phyloP scores from a whole-genome alignment of 2,329 filamentous ascomycete genomes.

The Microsporum canis region DNA sequence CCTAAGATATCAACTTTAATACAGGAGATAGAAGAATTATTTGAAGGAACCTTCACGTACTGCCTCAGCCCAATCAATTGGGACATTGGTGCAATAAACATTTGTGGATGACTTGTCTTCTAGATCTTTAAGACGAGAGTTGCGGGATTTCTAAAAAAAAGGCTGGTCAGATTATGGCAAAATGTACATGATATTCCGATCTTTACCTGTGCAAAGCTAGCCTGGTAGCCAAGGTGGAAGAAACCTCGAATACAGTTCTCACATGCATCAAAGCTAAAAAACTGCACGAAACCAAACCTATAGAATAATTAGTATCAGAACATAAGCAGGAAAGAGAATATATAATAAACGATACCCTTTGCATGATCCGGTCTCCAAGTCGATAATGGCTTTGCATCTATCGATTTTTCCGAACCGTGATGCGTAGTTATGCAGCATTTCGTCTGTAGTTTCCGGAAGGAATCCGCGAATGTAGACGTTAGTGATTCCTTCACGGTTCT shows the following conservation, averaged over 20 bases:
- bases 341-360: conserved; percentile 59
- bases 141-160: conserved; percentile 76
- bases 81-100: conserved; percentile 94
- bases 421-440: conserved; percentile 71
- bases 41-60: conserved; percentile 41
- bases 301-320: conserved; percentile 20
- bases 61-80: conserved; percentile 81
- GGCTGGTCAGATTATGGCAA: conserved; percentile 17
- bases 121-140: conserved; percentile 92
- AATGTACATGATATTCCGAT: background rate
- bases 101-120: conserved; percentile 85
- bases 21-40: conserved; percentile 2
- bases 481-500: conserved; percentile 88
- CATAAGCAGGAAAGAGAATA: background rate
- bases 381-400: conserved; percentile 97
- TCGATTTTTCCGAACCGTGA: conserved; percentile 85
- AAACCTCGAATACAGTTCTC: conserved; percentile 95
- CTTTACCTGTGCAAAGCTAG: conserved; percentile 83
- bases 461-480: conserved; percentile 98
- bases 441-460: conserved; percentile 87
- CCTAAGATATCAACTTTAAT: conserved; percentile 36
- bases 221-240: conserved; percentile 88
- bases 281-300: conserved; percentile 97
- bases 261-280: conserved; percentile 73
- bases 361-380: conserved; percentile 82